phyloP scores from a whole-genome alignment of 331 rosid genomes.

The Dryas integrifolia region DNA sequence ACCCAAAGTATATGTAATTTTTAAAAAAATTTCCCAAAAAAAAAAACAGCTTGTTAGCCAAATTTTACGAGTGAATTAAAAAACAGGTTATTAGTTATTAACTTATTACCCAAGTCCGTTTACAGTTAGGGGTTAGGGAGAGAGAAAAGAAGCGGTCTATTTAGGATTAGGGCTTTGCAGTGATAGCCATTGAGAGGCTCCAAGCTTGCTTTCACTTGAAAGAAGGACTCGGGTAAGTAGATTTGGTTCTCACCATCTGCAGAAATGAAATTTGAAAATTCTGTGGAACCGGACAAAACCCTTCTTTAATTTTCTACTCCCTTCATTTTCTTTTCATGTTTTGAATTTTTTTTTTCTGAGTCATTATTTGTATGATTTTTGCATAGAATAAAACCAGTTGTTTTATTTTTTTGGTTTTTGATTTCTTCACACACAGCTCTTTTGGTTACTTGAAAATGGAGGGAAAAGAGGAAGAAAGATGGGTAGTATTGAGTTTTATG shows the following conservation, averaged over 20 bases:
- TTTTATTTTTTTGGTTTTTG: not conserved
- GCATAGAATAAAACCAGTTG: not conserved
- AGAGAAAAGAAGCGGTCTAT: not conserved
- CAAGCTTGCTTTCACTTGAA: not conserved
- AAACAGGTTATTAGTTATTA: no score
- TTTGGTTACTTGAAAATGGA: not conserved
- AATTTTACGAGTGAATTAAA: no score
- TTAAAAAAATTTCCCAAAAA: no score
- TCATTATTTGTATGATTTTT: not conserved
- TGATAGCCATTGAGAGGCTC: not conserved
- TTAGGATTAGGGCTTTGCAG: not conserved
- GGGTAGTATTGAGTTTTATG: not conserved
- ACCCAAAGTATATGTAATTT: no score
- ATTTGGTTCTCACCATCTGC: not conserved
- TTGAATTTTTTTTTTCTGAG: not conserved
- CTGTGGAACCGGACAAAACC: not conserved
- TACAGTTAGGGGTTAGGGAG: not conserved
- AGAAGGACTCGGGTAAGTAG: not conserved
- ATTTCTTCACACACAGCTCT: not conserved
- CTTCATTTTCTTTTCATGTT: no score
- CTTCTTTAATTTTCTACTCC: not conserved
- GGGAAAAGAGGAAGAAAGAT: not conserved
- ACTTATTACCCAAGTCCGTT: no score
- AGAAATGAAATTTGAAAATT: not conserved
- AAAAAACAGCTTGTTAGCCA: no score